Conservation (phyloP, 148 eudicot species). For the Mesembryanthemum crystallinum region DNA sequence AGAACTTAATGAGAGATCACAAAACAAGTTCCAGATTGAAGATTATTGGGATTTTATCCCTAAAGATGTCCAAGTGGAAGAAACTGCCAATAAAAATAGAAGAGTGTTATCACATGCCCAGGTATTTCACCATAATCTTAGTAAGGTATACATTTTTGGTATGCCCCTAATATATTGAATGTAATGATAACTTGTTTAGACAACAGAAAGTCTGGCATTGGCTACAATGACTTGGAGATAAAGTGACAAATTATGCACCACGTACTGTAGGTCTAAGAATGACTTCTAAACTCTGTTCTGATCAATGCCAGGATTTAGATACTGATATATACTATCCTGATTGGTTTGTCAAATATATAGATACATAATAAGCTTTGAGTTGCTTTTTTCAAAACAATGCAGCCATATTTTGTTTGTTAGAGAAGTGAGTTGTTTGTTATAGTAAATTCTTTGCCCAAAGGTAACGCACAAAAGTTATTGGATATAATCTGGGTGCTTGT, state of each 20-base stretch:
- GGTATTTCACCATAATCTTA: conserved; percentile 34
- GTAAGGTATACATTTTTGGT: background rate
- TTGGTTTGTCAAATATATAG: background rate
- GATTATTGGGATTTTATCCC: conserved; percentile 82
- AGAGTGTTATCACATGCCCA: conserved; percentile 65
- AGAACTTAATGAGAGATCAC: conserved; percentile 45
- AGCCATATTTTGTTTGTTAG: background rate
- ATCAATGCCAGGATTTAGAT: background rate
- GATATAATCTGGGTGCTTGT: background rate
- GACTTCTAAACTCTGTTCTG: background rate
- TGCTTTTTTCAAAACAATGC: background rate
- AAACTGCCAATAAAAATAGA: conserved; percentile 33
- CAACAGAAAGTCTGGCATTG: background rate
- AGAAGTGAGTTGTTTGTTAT: background rate
- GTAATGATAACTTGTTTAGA: background rate
- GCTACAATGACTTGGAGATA: background rate
- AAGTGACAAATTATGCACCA: background rate
- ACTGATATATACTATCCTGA: background rate
- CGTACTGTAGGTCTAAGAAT: background rate
- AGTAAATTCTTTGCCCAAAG: background rate
- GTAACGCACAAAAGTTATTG: background rate
- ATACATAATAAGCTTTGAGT: background rate
- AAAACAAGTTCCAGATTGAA: conserved; percentile 34
- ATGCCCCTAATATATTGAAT: background rate
- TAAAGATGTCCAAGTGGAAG: conserved; percentile 49